Conservation (phyloP, 2,329 filamentous ascomycete species). For the Graphilbum fragrans region DNA sequence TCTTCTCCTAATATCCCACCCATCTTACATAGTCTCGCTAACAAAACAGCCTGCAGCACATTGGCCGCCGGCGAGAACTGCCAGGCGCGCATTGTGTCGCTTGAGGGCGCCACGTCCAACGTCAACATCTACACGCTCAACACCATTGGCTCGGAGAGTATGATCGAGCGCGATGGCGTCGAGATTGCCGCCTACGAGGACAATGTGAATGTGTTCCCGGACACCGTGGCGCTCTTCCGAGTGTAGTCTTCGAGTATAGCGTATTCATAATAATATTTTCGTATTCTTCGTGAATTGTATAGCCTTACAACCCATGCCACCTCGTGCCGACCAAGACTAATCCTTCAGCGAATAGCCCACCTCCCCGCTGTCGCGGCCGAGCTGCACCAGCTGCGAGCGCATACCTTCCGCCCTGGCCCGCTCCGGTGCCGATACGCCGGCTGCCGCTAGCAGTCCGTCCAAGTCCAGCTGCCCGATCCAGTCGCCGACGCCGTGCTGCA, state of each 20-base stretch:
- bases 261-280: conserved; percentile 21
- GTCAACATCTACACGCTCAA: conserved; percentile 31
- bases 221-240: conserved; percentile 25
- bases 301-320: not conserved
- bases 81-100: conserved; percentile 29
- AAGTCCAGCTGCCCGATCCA: conserved; percentile 54
- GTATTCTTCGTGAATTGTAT: not conserved
- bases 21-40: not conserved
- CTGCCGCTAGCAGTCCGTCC: conserved; percentile 19
- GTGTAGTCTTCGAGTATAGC: not conserved
- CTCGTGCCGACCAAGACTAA: conserved; percentile 14
- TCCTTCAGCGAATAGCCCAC: conserved; percentile 53
- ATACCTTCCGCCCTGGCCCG: conserved; percentile 46
- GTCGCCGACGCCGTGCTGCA: conserved; percentile 60
- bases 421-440: conserved; percentile 12
- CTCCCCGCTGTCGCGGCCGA: conserved; percentile 48
- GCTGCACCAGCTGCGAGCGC: conserved; percentile 46
- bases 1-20: not conserved
- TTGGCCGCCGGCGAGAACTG: conserved; percentile 29
- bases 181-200: conserved; percentile 22
- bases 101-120: conserved; percentile 16
- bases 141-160: conserved; percentile 27
- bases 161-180: conserved; percentile 24
- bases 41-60: conserved; percentile 26
- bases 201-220: conserved; percentile 26